Conservation (phyloP, 306 rosid species). For the Ziziphus jujuba region DNA sequence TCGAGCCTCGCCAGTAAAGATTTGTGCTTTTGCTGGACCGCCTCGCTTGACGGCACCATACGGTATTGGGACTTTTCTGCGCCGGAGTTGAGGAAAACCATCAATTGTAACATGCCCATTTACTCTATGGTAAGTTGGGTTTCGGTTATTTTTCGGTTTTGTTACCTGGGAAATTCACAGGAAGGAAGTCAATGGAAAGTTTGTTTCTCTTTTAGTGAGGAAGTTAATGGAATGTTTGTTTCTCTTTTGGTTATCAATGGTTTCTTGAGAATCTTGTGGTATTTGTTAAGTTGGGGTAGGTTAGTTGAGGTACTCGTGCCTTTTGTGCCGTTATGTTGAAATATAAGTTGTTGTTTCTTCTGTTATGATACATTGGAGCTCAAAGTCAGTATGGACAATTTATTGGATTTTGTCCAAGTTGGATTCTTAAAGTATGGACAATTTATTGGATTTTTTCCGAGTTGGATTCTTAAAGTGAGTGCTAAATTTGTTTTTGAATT, state of each 20-base stretch:
- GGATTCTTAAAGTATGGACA: not conserved
- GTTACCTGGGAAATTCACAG: not conserved
- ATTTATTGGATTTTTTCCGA: not conserved
- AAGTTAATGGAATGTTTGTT: not conserved
- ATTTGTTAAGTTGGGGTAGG: not conserved
- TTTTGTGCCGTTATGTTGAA: no score
- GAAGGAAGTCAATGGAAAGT: not conserved
- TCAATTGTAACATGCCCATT: conserved; percentile 55
- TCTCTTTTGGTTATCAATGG: no score
- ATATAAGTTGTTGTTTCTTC: no score
- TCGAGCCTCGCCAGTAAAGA: conserved; percentile 34
- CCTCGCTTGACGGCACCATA: conserved; percentile 79
- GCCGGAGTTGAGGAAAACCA: conserved; percentile 58
- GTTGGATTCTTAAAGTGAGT: not conserved
- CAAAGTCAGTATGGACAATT: not conserved
- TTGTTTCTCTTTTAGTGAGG: not conserved
- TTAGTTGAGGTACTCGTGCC: no score
- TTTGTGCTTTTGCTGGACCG: conserved; percentile 72
- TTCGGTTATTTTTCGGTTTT: not conserved
- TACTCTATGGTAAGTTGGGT: conserved; percentile 62
- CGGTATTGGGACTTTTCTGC: conserved; percentile 78
- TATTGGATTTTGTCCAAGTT: not conserved
- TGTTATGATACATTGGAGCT: no score
- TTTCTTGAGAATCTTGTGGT: not conserved
- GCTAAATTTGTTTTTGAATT: conserved; percentile 2